A percentile compares a stretch with the other conserved stretches of the same genome.
Conservation (phyloP, 768 basidiomycete species). For the Tubosaeta sp. region DNA sequence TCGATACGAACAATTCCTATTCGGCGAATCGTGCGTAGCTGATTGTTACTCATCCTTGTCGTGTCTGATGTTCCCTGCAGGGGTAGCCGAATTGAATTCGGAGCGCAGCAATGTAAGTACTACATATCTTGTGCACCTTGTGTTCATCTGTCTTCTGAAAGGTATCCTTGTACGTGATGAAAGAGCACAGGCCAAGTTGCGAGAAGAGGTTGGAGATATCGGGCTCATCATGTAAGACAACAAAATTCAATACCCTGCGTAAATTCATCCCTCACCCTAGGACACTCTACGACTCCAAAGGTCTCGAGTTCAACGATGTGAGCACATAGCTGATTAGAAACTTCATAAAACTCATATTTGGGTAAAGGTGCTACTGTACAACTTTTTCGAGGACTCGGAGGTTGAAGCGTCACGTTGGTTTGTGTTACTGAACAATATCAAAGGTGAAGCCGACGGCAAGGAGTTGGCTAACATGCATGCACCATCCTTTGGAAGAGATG, state of each 20-base stretch:
- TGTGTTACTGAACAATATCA: conserved; percentile 44
- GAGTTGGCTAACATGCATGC: conserved; percentile 22
- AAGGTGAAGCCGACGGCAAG: conserved; percentile 15
- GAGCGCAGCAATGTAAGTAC: conserved; percentile 58
- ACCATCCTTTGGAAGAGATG: conserved; percentile 45
- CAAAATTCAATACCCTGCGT: not conserved
- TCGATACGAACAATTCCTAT: conserved; percentile 54
- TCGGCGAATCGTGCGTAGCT: conserved; percentile 40
- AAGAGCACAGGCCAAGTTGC: conserved; percentile 42
- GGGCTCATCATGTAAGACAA: conserved; percentile 53
- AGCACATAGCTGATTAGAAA: not conserved
- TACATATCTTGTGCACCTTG: not conserved
- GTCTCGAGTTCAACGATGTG: conserved; percentile 24
- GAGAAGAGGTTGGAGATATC: conserved; percentile 52
- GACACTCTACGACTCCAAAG: conserved; percentile 33
- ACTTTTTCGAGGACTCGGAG: conserved; percentile 49
- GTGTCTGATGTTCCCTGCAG: conserved; percentile 27
- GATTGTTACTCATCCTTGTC: not conserved
- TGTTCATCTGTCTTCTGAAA: conserved; percentile 19
- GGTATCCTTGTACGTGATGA: conserved; percentile 71
- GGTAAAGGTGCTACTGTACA: conserved; percentile 51
- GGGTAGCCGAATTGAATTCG: conserved; percentile 51
- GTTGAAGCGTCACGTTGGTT: conserved; percentile 54
- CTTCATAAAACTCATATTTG: not conserved
- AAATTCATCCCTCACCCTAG: conserved; percentile 6